Evolutionary conservation across 2,329 filamentous ascomycete genomes (phyloP).

Genomic region (Aspergillus transmontanensis): DNA sequence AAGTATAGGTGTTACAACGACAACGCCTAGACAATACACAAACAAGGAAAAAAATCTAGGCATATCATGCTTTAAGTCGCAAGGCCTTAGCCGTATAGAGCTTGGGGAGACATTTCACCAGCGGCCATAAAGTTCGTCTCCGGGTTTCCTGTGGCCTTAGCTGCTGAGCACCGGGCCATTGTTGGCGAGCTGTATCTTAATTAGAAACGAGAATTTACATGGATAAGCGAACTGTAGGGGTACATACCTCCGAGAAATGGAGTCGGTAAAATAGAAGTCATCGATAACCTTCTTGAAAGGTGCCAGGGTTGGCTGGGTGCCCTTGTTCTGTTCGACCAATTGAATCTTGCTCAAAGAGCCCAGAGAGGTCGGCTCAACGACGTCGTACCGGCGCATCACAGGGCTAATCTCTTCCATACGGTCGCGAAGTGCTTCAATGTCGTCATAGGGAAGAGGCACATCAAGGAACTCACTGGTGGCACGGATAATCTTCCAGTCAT

Average conservation of each 20-base stretch:
- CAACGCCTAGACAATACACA: constrained; percentile 39
- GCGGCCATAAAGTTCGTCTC: constrained; percentile 79
- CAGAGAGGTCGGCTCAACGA: constrained; percentile 80
- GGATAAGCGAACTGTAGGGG: not conserved
- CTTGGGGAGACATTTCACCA: constrained; percentile 54
- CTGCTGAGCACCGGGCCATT: constrained; percentile 95
- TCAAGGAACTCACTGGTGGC: constrained; percentile 90
- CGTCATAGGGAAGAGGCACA: constrained; percentile 85
- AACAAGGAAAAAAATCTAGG: constrained; percentile 18
- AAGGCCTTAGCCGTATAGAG: constrained; percentile 39
- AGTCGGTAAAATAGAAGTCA: constrained; percentile 98
- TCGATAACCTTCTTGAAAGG: constrained; percentile 84
- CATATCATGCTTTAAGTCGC: constrained; percentile 13
- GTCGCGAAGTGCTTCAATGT: constrained; percentile 84
- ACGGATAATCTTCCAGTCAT: constrained; percentile 99
- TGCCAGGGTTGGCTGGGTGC: constrained; percentile 68
- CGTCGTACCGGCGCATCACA: constrained; percentile 83
- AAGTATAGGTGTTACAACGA: constrained; percentile 37
- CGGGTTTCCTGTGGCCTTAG: constrained; percentile 80
- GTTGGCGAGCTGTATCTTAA: constrained; percentile 74
- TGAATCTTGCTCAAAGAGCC: constrained; percentile 84
- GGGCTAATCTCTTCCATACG: constrained; percentile 96
- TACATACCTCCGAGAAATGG: constrained; percentile 88
- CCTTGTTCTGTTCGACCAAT: constrained; percentile 95
- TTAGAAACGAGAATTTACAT: constrained; percentile 15